Conservation (phyloP, 768 basidiomycete species). For the Daedaleopsis sinensis region DNA sequence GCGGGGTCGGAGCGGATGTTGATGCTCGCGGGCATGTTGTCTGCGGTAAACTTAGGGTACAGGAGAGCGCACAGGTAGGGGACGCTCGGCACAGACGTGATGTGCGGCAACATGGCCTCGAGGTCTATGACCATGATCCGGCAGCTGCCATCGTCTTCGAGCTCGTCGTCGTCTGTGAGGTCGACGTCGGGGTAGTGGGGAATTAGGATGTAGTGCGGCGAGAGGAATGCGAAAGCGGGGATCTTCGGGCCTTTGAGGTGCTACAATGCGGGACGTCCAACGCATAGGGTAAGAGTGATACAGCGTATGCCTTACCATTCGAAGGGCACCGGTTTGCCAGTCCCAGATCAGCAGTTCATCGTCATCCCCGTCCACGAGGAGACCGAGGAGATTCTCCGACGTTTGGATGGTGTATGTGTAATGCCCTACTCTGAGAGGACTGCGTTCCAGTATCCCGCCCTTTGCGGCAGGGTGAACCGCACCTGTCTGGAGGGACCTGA, state of each 20-base stretch:
- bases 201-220: slow-evolving; percentile 29
- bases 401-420: slow-evolving; percentile 56
- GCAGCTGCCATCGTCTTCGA: slow-evolving; percentile 22
- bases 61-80: slow-evolving; percentile 42
- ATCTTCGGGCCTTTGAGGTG: slow-evolving; percentile 15
- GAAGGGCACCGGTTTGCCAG: slow-evolving; percentile 58
- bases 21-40: slow-evolving; percentile 32
- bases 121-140: slow-evolving; percentile 46
- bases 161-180: slow-evolving; percentile 18
- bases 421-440: not conserved
- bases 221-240: slow-evolving; percentile 31
- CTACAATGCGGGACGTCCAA: slow-evolving; percentile 9
- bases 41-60: slow-evolving; percentile 40
- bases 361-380: slow-evolving; percentile 44
- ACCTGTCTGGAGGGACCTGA: slow-evolving; percentile 49
- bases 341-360: slow-evolving; percentile 63
- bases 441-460: slow-evolving; percentile 33
- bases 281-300: not conserved
- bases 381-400: slow-evolving; percentile 51
- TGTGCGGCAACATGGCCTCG: slow-evolving; percentile 31
- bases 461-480: slow-evolving; percentile 48
- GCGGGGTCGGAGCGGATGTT: slow-evolving; percentile 58
- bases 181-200: slow-evolving; percentile 9
- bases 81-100: slow-evolving; percentile 33
- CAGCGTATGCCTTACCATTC: slow-evolving; percentile 45